Base-by-base conservation (phyloP, 2,329 filamentous ascomycete genomes). In the Trichoderma harzianum region DNA sequence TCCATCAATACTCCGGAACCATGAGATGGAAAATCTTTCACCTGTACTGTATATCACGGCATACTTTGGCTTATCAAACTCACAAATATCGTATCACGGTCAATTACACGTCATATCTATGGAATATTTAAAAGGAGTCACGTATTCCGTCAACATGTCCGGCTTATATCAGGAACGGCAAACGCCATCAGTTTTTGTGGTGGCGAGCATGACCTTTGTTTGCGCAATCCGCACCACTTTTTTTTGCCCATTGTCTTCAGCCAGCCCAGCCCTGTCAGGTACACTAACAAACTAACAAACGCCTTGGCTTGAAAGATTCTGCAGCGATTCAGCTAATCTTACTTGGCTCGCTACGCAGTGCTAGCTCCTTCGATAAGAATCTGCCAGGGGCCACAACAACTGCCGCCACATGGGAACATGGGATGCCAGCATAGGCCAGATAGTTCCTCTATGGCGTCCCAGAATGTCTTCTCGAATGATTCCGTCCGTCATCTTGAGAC, bases 81-180 rank as follows among this genome's bases (percentile, higher is more conserved):
- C 8, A 14, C 47, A 53, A 53, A 24, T 53, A 12, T 21, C 47
- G 6, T 53, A 21, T 53, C 18, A 64, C 1, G 30, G 3, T 24
- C 62, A 21, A 32, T 60, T 60, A 32, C 39, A 39, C 61, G 61
- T 30, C 61, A 51, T 64, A 10, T 18, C 36, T 16, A 12, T 10
- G 36, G n/a, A 47, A 43, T 43, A 36, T 21, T 3, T 53, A 53
- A 14, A 53, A 24, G 5, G 5, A 3, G 2, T 51, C 7, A 10
- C 43, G 18, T 1, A 11, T 53, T 53, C 47, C 47, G 14, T 32
- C n/a, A 3, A 21, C 6, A 62, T 64, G 7, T n/a, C 64, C 30
- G 30, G 64, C 36, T 69, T 61, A 69, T 69, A 57, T 36, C 64
- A 67, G 14, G 47, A 28, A 57, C 64, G 65, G 65, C 65, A 62